Base-by-base conservation (phyloP, 495 filamentous ascomycete genomes). In the Penicillium herquei region DNA sequence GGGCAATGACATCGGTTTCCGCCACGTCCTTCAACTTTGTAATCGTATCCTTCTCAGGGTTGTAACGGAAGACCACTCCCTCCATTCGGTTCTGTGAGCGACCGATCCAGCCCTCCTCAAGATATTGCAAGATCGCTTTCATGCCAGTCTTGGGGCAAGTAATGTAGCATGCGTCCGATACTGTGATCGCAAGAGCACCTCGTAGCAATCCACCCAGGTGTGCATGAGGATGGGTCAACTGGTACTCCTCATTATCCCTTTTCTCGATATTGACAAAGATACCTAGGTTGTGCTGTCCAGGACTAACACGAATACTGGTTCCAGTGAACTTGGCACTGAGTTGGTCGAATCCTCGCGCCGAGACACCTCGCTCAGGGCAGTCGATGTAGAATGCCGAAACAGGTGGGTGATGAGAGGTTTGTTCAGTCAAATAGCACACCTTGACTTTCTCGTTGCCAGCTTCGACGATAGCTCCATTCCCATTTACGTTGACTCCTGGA, bases 331-430 rank as follows among this genome's bases (percentile, higher is more conserved):
- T 98, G 58, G 94, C 94, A 68, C 88, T 92, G 57, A 98, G 84
- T 60, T 98, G 94, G 63, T 98, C 94, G 62, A 91, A 98, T 0
- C 94, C 94, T 51, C 88, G 82, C 14, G 94, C 95, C 30, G 84
- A 85, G 48, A 98, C 81, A 6, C 92, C 94, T 66, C 91, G 94
- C 50, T 94, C 90, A 0, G 91, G 90, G 63, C 94, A 98, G 69
- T 92, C 88, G 56, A 97, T 84, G 70, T 87, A 95, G 75, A 96
- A 98, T 2, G 94, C 94, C 43, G 93, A 97, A 59, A 98, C 93
- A 11, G 94, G 94, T 12, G 94, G 94, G 77, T 98, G 94, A 56
- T 98, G 94, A 7, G 93, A 97, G n/a, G 94, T 96, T 71, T 98
- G 94, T 70, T 98, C 94, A 6, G 94, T 98, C 59, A 98, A 75